Conservation (phyloP, 2,329 filamentous ascomycete species). For the Hypoxylon sp. region DNA sequence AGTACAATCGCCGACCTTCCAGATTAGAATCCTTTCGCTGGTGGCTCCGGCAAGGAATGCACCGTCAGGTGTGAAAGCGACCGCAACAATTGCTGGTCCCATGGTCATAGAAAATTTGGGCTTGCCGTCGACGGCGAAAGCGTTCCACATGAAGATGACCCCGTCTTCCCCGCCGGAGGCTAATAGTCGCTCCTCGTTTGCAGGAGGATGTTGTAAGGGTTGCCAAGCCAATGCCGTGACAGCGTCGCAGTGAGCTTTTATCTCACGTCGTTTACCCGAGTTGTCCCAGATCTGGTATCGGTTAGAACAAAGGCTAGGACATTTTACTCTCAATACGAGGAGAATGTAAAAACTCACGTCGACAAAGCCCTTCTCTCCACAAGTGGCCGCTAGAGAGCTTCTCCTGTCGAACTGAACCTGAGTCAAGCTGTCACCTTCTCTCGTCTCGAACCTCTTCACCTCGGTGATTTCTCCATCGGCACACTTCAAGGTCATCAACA, state of each 20-base stretch:
- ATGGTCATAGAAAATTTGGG: constrained; percentile 72
- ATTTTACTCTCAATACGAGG: neutral
- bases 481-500: constrained; percentile 63
- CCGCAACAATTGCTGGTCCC: constrained; percentile 67
- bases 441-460: constrained; percentile 64
- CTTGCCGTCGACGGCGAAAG: constrained; percentile 65
- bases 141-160: constrained; percentile 73
- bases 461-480: constrained; percentile 61
- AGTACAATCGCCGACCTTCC: constrained; percentile 71
- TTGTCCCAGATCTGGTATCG: constrained; percentile 66
- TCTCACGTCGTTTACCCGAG: constrained; percentile 65
- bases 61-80: constrained; percentile 73
- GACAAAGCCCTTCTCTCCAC: constrained; percentile 69
- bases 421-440: constrained; percentile 65
- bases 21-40: constrained; percentile 69
- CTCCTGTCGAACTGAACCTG: constrained; percentile 68
- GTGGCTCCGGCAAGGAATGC: constrained; percentile 73
- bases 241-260: constrained; percentile 69
- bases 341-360: constrained; percentile 62
- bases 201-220: constrained; percentile 58
- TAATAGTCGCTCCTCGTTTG: constrained; percentile 66
- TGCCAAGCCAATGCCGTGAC: constrained; percentile 73
- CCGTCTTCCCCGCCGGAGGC: constrained; percentile 73
- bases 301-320: too few species aligned
- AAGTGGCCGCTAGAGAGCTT: constrained; percentile 68